Percentiles rank a stretch among this genome's conserved stretches.
phyloP scores from a whole-genome alignment of 1,284 basidiomycete species.

The Athelia sp. region DNA sequence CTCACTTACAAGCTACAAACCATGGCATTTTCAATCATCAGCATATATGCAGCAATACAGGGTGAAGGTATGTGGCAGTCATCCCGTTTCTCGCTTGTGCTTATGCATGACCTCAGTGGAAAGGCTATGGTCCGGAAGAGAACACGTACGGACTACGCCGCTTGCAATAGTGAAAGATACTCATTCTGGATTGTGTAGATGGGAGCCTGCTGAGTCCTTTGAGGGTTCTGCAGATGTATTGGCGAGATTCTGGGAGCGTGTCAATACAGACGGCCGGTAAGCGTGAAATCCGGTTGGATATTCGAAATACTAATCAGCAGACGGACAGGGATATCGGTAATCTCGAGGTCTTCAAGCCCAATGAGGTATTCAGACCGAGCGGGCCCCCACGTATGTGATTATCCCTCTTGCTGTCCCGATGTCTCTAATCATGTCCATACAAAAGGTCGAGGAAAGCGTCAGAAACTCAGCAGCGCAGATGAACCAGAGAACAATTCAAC shows the following conservation, averaged over 20 bases:
- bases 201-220: constrained; percentile 67
- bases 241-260: constrained; percentile 54
- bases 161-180: constrained; percentile 1
- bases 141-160: constrained; percentile 54
- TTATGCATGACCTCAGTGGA: constrained; percentile 47
- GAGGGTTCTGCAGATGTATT: constrained; percentile 53
- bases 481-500: not conserved
- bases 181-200: constrained; percentile 32
- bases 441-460: constrained; percentile 16
- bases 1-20: not conserved
- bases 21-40: not conserved
- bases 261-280: constrained; percentile 39
- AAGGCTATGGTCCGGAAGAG: constrained; percentile 51
- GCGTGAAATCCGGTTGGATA: too few relatives aligned
- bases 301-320: too few relatives aligned
- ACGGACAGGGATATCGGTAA: constrained; percentile 35
- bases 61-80: constrained; percentile 47
- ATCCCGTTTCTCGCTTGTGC: constrained; percentile 3
- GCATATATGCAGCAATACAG: constrained; percentile 45
- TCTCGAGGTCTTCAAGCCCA: constrained; percentile 42
- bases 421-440: constrained; percentile 5
- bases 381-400: constrained; percentile 51
- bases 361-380: constrained; percentile 48
- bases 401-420: not conserved
- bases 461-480: not conserved